phyloP scores from a whole-genome alignment of 108 stramenopile genomes.

The Nannochloropsis granulata region DNA sequence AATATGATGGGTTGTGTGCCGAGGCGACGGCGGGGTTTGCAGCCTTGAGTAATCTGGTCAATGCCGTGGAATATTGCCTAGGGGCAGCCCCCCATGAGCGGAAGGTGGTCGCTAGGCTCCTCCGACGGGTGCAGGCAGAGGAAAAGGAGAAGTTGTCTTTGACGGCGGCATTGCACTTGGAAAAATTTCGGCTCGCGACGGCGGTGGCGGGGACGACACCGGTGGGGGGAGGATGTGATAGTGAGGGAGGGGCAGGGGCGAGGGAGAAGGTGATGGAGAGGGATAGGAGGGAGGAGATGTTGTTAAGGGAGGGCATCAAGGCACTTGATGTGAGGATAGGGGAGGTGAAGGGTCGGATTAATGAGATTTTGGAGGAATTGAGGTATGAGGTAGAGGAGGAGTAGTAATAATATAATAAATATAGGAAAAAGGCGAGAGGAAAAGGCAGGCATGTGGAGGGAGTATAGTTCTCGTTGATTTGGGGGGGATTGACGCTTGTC shows the following conservation, averaged over 20 bases:
- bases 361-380: neutral
- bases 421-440: neutral
- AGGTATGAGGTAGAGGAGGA: neutral
- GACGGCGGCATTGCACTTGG: neutral
- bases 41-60: neutral
- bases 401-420: neutral
- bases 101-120: neutral
- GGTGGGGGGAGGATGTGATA: no score
- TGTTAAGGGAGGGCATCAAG: neutral
- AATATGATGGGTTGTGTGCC: neutral
- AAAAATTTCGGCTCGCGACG: neutral
- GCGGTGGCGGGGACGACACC: neutral
- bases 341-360: neutral
- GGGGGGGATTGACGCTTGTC: no score
- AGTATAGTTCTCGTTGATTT: no score
- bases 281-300: neutral
- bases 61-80: neutral
- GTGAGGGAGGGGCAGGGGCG: neutral
- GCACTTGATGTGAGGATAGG: neutral
- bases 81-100: neutral
- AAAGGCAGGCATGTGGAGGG: no score
- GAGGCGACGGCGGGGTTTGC: neutral
- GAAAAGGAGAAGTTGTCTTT: neutral
- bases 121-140: neutral
- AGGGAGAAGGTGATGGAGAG: neutral